Evolutionary conservation across 2,329 filamentous ascomycete species (phyloP).

Genomic region (Endothia cerciana): DNA sequence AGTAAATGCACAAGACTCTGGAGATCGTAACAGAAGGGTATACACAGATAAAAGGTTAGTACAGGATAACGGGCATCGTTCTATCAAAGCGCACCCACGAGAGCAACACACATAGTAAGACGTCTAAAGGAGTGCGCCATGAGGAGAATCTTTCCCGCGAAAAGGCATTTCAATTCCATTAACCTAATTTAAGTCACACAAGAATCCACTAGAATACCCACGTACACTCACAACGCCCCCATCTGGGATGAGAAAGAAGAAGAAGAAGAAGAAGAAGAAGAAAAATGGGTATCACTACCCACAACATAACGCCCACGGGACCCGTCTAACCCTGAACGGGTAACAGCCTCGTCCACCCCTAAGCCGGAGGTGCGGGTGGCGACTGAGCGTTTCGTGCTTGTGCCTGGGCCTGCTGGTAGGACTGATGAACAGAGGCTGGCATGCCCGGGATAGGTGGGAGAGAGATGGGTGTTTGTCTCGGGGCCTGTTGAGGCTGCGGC

Average conservation of each 20-base stretch:
- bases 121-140: neutral
- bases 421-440: conserved; percentile 29
- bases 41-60: too few species aligned
- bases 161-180: neutral
- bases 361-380: conserved; percentile 14
- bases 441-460: conserved; percentile 28
- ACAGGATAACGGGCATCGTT: too few species aligned
- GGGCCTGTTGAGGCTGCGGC: neutral
- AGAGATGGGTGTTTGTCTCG: conserved; percentile 26
- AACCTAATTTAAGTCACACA: neutral
- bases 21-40: too few species aligned
- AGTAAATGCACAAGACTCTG: too few species aligned
- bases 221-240: neutral
- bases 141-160: neutral
- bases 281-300: neutral
- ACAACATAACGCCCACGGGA: neutral
- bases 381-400: conserved; percentile 21
- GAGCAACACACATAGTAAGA: too few species aligned
- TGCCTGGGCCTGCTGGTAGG: conserved; percentile 27
- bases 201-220: neutral
- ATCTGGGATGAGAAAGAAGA: neutral
- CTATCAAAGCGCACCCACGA: too few species aligned
- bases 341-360: neutral
- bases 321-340: neutral
- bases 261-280: neutral